phyloP scores from a whole-genome alignment of 805 yeast genomes.

The Maudiozyma turicensis region DNA sequence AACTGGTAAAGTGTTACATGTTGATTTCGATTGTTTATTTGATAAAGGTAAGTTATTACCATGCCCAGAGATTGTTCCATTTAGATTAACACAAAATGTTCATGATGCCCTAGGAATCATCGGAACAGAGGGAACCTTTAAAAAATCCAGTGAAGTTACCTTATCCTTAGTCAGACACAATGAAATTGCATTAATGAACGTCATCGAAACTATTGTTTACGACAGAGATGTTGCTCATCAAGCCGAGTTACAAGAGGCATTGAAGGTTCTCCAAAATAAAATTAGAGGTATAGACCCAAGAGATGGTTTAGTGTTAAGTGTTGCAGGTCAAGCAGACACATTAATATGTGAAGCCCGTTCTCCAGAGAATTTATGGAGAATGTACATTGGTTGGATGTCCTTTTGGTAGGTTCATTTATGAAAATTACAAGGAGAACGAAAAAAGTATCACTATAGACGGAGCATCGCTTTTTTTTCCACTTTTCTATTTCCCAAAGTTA shows the following conservation, averaged over 20 bases:
- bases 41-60: constrained; percentile 67
- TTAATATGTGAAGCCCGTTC: constrained; percentile 76
- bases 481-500: background rate
- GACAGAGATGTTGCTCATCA: constrained; percentile 52
- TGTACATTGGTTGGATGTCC: constrained; percentile 94
- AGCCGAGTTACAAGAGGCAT: constrained; percentile 37
- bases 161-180: constrained; percentile 60
- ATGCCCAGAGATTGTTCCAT: constrained; percentile 92
- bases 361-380: constrained; percentile 57
- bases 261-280: constrained; percentile 64
- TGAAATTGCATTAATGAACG: constrained; percentile 79
- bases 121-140: constrained; percentile 83
- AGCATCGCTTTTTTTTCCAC: background rate
- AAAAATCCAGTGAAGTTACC: constrained; percentile 80
- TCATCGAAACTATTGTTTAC: constrained; percentile 82
- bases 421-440: background rate
- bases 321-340: constrained; percentile 86
- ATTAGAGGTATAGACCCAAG: constrained; percentile 73
- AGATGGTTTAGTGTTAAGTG: constrained; percentile 80
- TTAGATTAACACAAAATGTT: constrained; percentile 79
- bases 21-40: constrained; percentile 92
- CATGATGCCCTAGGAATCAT: constrained; percentile 83
- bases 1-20: constrained; percentile 78
- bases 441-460: background rate
- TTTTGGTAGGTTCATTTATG: constrained; percentile 35